Base-by-base conservation (phyloP, 306 rosid genomes). In the Rubus parviflorus region DNA sequence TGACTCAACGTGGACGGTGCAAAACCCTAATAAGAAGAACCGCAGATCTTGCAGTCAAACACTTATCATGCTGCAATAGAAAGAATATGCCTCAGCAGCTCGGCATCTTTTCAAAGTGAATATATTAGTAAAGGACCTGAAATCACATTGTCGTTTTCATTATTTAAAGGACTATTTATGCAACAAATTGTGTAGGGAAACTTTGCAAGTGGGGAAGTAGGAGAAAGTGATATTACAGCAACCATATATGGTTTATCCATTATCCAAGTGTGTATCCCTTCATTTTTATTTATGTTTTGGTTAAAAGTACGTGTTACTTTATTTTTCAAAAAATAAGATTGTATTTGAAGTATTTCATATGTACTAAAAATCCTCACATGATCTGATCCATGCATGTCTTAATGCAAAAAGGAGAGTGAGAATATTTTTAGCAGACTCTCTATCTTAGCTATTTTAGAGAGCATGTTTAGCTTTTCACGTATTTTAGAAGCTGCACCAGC, bases 41-140 rank as follows among this genome's bases (percentile, higher is more conserved):
- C 4, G 70, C 72, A n/a, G 75, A 71, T 19, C 17, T 70, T 70
- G 17, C 75, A 19, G 47, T 52, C 49, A 52, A 52, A 70, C 30
- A 20, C 30, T 11, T 1, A 37, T 19, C 63, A 52, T 51, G 62
- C 47, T 19, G 8, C 47, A 9, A 53, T 3, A 42, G 23, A 57
- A 4, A 10, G 48, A n/a, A 71, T 71, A 52, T 51, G 5, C 37
- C 22, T 51, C n/a, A 14, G 52, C 7, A 3, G 52, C 8, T 62
- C 41, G 17, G 67, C 64, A 11, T 58, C 64, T 58, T 62, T 6
- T 14, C 67, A 12, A 5, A 12, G 67, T 30, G n/a, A 61, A 12
- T n/a, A n/a, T n/a, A n/a, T n/a, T 6, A 13, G 19, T 13, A 23
- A 30, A 23, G 66, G 19, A 30, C 47, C 9, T 30, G 67, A 35